Evolutionary conservation across 306 rosid genomes (phyloP), one percentile per base, ranked within the genome.

Genomic region (Quercus alba): DNA sequence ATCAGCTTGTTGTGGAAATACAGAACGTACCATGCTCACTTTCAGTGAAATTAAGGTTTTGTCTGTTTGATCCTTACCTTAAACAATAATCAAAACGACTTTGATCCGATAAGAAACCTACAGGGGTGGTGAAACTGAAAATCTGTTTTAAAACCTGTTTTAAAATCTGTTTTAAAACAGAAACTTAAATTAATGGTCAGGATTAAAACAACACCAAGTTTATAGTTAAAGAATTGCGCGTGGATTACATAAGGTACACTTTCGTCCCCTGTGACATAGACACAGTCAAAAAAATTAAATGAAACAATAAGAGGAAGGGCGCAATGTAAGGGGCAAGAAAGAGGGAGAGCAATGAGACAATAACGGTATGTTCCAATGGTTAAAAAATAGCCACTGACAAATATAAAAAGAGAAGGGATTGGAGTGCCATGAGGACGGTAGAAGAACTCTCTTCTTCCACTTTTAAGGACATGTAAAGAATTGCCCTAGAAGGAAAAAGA

Each of bases 361-460:
- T 15, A 54, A 67, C 77, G 92, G 77, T 56, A 59, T 5, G 31
- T 41, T 4, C 38, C 74, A 57, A 15, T 51, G 90, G 91, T 41
- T 2, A 66, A 78, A 74, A 68, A 62, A 49, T 13, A 38, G 20
- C 58, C 31, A 9, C 2, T 4, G 11, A 10, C 6, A 44, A 38
- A 14, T 90, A 90, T 88, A 90, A 81, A 86, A 86, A 76, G 80
- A 72, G 18, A 80, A 52, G 72, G 3, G 9, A 41, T 41, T 41
- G 41, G 38, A 63, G 61, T 4, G 12, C 46, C 15, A 21, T 23
- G 17, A 26, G 49, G 17, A 59, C 20, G 23, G 56, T 73, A 86
- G 87, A 86, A 84, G 84, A 80, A 17, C 70, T 30, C 35, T 84
- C 88, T 88, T 81, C 91, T 90, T 86, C 88, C 70, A 62, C 46